Base-by-base conservation (phyloP, 1,284 basidiomycete species). In the Fereydounia khargensis region DNA sequence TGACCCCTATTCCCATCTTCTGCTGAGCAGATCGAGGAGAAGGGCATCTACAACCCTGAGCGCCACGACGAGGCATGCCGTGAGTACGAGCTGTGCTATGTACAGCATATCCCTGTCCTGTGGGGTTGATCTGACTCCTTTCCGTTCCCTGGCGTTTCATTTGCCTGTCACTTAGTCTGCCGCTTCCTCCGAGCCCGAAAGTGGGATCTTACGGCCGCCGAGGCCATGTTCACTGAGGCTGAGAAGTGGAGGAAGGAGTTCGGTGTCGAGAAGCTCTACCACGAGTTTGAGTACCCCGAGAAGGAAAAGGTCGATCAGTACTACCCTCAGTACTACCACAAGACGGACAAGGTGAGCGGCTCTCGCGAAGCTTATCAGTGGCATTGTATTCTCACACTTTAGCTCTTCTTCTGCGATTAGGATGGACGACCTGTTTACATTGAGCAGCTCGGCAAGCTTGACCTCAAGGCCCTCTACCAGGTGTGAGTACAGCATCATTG, bases 371-470 rank as follows among this genome's bases (percentile, higher is more conserved):
- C 46, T 25, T 13, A 13, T 13, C 13, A 2, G 3, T 30, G 9
- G 17, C 16, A 30, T 6, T 3, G 16, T 40, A 20, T 16, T 40
- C 38, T 27, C 23, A 11, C 22, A 23, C 72, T 91, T n/a, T n/a
- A n/a, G n/a, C n/a, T n/a, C n/a, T n/a, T n/a, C n/a, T n/a, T n/a
- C n/a, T n/a, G n/a, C n/a, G n/a, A n/a, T n/a, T n/a, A n/a, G 87
- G 91, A 96, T 56, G 94, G 95, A 17, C 86, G 92, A 49, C 95
- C 95, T 2, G 78, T 98, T 64, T 98, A 97, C 82, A 85, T 98
- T 70, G 91, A 97, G 76, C 86, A 85, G 43, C 85, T 98, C 41
- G 91, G 92, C 61, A 85, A 87, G 68, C 83, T 97, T 62, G 87
- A 98, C 79, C 82, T 95, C 69, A 85, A 81, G 72, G 86, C 86